Evolutionary conservation across 257 asterid species (phyloP), one percentile per base, ranked within the genome.

Genomic region (Rhazya stricta): DNA sequence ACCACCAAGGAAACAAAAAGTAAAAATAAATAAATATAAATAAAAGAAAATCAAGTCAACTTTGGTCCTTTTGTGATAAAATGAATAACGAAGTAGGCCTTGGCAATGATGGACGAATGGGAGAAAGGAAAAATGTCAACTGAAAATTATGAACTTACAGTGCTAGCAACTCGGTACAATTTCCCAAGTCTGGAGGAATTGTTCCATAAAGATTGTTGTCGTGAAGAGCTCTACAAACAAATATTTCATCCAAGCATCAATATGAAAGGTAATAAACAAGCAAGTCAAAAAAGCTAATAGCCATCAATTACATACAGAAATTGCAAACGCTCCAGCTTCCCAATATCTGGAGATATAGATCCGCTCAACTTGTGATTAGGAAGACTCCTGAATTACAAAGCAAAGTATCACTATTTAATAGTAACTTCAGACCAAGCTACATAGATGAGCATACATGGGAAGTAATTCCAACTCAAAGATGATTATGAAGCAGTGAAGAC

Each of bases 321-420:
- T 79, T 87, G 96, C 85, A 94, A 82, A 81, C 72, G 85, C 56
- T 87, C 97, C 72, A 92, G 89, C 90, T 90, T 94, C 81, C 97
- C 97, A 51, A 94, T 84, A 58, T 92, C 99, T 61, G 94, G 80
- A 53, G 97, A 85, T 73, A 94, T 81, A 68, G 94, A 88, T 70
- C 99, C 99, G 81, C 95, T 92, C 85, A 92, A 72, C 85, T 74
- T 90, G 91, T 92, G 99, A 84, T 91, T 86, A 62, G 97, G 85
- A 63, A 94, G 97, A 83, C 89, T 94, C 94, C 99, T 94, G 93
- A 79, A 83, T 71, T 77, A 84, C 72, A 69, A 76, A 67, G 67
- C 65, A 78, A 67, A 54, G 67, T 65, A 72, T 60, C 70, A 46
- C 45, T 32, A 71, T 27, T 30, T 34, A 63, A 69, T 56, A 71